Conservation (phyloP, 345 rosid genomes). For the Boechera retrofracta region DNA sequence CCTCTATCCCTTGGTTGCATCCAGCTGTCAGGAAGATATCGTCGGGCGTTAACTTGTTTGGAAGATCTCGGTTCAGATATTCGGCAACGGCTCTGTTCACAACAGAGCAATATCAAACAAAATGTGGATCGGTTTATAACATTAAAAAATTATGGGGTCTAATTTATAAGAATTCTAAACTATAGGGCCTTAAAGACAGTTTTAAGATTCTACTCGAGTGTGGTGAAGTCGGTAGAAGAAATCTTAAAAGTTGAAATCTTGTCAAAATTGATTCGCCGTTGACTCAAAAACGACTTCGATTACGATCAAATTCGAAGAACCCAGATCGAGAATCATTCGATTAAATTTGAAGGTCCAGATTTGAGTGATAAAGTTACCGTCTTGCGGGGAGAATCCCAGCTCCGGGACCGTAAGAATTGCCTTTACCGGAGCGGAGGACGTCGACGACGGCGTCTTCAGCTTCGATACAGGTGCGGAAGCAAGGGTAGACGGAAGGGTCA, state of each 20-base stretch:
- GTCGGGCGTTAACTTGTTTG: constrained; percentile 57
- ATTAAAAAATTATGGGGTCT: not conserved
- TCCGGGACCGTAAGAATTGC: constrained; percentile 56
- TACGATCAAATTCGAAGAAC: not conserved
- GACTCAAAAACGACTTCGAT: not conserved
- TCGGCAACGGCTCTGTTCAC: constrained; percentile 61
- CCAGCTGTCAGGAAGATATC: constrained; percentile 60
- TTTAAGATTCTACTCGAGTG: not conserved
- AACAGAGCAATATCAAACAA: not conserved
- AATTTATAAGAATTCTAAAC: not conserved
- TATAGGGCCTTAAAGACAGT: constrained; percentile 4
- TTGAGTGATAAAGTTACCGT: constrained; percentile 41
- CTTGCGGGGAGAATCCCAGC: constrained; percentile 66
- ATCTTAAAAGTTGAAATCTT: not conserved
- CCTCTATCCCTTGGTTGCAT: constrained; percentile 62
- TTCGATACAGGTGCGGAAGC: constrained; percentile 55
- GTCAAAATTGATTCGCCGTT: not conserved
- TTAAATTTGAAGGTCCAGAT: not conserved
- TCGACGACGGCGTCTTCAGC: constrained; percentile 67
- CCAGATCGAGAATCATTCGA: not conserved
- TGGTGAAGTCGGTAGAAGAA: not conserved
- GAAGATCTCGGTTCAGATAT: constrained; percentile 54
- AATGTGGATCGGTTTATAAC: not conserved
- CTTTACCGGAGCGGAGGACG: constrained; percentile 57
- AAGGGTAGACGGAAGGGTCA: constrained; percentile 68